Evolutionary conservation across 371 early-diverging fungal genomes (phyloP), one percentile per base, ranked within the genome.

Genomic region (Mortierella sp.): DNA sequence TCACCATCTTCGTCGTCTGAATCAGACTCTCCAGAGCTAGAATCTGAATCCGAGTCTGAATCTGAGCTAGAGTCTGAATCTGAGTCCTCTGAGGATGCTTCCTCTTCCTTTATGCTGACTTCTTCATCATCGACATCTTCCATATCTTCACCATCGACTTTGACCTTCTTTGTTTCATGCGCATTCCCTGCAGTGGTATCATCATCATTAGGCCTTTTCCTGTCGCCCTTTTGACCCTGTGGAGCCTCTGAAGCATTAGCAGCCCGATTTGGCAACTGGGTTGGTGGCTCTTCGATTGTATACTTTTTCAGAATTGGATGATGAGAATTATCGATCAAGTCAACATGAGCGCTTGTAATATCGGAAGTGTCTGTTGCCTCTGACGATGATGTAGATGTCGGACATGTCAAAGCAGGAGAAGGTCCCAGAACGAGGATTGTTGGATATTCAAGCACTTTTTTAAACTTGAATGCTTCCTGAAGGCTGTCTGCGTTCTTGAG

Each of bases 401-500:
- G 20, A 10, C 11, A 55, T 30, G 54, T 11, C 57, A 40, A 3
- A 9, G 11, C 47, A 18, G 62, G 8, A 22, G 47, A 32, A 58
- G 73, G 74, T 35, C 68, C 68, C 5, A 78, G 64, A 11, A 78
- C 71, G 28, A 78, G 62, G 45, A 78, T 78, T 1, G 74, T 70
- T 1, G 79, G 79, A 60, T 70, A 78, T 54, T 78, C 79, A 22
- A 78, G 55, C 16, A 78, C 71, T 43, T 78, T 78, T 47, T 78
- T 78, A 63, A 73, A 78, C 39, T 59, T 66, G 22, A 78, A 68
- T 28, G 74, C 73, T 1, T 78, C 68, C 63, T 70, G 79, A 51
- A 78, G 57, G 47, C 70, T 70, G 40, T 73, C 68, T 8, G 57
- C 18, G 28, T 16, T 62, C 22, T 62, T 67, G 24, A 78, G 70